These are phyloP conservation scores for Fibroporia radiculosa DNA, from an alignment of 768 basidiomycete species.

Conservation along the genomic window DNA sequence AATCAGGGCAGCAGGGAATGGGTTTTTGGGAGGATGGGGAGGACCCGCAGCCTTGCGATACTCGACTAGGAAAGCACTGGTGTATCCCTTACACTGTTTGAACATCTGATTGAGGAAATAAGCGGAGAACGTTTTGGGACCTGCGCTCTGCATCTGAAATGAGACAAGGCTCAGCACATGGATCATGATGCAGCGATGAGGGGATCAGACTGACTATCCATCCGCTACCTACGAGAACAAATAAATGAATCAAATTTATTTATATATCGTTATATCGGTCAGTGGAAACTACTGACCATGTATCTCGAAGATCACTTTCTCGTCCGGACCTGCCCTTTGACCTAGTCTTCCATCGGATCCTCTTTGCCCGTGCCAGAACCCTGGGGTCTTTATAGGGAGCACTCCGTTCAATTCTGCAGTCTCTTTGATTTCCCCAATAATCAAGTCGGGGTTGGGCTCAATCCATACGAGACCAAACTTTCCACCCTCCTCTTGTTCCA, in stretches of 20 bases:
- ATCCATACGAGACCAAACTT: background rate
- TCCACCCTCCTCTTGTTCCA: background rate
- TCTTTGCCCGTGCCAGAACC: background rate
- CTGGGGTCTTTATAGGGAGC: background rate
- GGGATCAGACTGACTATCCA: constrained; percentile 12
- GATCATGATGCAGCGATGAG: background rate
- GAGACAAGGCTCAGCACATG: background rate
- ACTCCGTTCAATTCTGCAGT: background rate
- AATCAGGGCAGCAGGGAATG: constrained; percentile 47
- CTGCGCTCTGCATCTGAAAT: constrained; percentile 9
- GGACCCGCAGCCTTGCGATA: constrained; percentile 32
- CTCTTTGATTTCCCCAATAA: background rate
- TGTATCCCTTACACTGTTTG: no score
- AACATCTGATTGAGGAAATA: constrained; percentile 22
- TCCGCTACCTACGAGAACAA: constrained; percentile 17
- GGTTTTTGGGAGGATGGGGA: constrained; percentile 22
- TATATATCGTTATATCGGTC: background rate
- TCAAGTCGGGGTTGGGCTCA: background rate
- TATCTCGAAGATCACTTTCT: constrained; percentile 26
- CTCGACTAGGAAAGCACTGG: constrained; percentile 38
- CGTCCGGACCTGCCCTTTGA: constrained; percentile 18
- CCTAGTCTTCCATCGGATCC: constrained; percentile 2
- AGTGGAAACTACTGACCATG: constrained; percentile 18
- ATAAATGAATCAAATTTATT: no score
- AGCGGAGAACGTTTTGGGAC: constrained; percentile 7